phyloP scores from a whole-genome alignment of 2,329 filamentous ascomycete species.

The Penicillium sp. region DNA sequence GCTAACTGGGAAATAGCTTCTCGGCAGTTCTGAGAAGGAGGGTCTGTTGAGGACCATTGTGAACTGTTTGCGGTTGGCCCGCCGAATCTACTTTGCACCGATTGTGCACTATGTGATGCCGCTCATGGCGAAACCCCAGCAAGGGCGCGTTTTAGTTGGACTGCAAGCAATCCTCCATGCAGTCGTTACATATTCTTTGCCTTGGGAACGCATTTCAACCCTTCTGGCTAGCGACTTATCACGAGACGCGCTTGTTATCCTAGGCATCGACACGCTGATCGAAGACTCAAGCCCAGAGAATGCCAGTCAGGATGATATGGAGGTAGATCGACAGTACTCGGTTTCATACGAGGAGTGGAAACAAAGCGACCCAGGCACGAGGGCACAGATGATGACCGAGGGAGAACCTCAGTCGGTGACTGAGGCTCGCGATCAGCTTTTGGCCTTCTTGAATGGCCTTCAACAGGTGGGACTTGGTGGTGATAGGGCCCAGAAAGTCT shows the following conservation, averaged over 20 bases:
- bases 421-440: conserved; percentile 34
- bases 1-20: conserved; percentile 22
- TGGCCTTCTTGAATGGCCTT: conserved; percentile 46
- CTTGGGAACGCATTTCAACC: conserved; percentile 41
- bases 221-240: conserved; percentile 47
- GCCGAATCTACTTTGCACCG: conserved; percentile 32
- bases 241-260: conserved; percentile 45
- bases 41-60: conserved; percentile 33
- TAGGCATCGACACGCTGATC: conserved; percentile 37
- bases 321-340: conserved; percentile 37
- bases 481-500: conserved; percentile 55
- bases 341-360: conserved; percentile 41
- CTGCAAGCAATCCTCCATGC: conserved; percentile 48
- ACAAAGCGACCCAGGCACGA: conserved; percentile 26
- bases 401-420: conserved; percentile 29
- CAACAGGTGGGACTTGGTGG: conserved; percentile 57
- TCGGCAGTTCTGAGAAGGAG: conserved; percentile 23
- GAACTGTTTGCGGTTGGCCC: conserved; percentile 36
- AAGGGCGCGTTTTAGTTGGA: conserved; percentile 32
- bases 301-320: conserved; percentile 34
- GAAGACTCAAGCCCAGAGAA: conserved; percentile 22
- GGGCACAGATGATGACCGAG: conserved; percentile 35
- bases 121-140: conserved; percentile 27
- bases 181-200: conserved; percentile 50
- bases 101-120: conserved; percentile 26